phyloP scores from a whole-genome alignment of 805 yeast genomes.

The Kuraishia floccosa region DNA sequence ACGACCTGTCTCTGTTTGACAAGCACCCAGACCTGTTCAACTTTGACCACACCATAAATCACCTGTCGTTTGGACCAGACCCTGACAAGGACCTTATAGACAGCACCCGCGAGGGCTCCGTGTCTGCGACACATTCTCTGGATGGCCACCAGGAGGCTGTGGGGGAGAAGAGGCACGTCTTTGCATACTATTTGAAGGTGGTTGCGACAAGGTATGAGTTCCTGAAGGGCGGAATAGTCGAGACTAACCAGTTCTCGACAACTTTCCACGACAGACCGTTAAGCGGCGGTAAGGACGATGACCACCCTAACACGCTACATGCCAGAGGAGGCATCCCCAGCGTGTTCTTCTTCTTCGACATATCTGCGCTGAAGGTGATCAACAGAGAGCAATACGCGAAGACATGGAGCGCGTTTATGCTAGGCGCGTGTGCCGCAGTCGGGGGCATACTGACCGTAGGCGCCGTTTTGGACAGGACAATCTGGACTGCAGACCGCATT shows the following conservation, averaged over 20 bases:
- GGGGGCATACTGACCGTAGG: constrained; percentile 95
- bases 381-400: constrained; percentile 66
- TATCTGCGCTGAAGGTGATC: constrained; percentile 85
- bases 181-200: constrained; percentile 75
- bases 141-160: constrained; percentile 35
- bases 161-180: constrained; percentile 48
- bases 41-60: constrained; percentile 70
- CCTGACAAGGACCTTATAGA: constrained; percentile 19
- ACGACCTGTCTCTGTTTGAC: constrained; percentile 69
- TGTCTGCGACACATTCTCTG: constrained; percentile 50
- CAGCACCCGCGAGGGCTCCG: constrained; percentile 15
- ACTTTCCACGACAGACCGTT: constrained; percentile 83
- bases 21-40: constrained; percentile 46
- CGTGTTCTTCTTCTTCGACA: constrained; percentile 76
- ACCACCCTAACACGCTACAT: constrained; percentile 79
- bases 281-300: constrained; percentile 79
- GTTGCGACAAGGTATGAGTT: constrained; percentile 82
- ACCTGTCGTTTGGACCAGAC: constrained; percentile 73
- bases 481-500: constrained; percentile 81
- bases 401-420: constrained; percentile 72
- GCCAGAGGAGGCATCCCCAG: constrained; percentile 89
- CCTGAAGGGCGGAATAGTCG: constrained; percentile 39
- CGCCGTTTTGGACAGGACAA: constrained; percentile 75
- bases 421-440: constrained; percentile 77
- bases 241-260: constrained; percentile 85